phyloP scores from a whole-genome alignment of 2,329 filamentous ascomycete species.

The Diplodia seriata region DNA sequence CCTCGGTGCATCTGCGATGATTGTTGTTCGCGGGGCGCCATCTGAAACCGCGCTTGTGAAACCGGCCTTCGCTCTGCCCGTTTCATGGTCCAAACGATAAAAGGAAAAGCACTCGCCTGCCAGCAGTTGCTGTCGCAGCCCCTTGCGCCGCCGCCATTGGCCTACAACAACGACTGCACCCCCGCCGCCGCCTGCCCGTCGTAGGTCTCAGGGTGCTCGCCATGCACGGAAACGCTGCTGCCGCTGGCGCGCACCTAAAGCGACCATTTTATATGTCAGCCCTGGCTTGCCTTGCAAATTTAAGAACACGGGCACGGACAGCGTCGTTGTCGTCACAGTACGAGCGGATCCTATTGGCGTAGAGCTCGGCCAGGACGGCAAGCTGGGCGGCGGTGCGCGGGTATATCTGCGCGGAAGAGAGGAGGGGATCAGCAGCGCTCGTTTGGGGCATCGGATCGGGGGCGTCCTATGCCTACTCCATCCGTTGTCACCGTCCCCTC shows the following conservation, averaged over 20 bases:
- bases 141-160: slow-evolving; percentile 20
- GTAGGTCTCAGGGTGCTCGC: slow-evolving; percentile 17
- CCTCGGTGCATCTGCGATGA: slow-evolving; percentile 9
- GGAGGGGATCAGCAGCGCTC: slow-evolving; percentile 12
- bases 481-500: slow-evolving; percentile 11
- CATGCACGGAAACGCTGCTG: slow-evolving; percentile 26
- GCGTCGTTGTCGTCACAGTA: slow-evolving; percentile 26
- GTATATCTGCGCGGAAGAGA: slow-evolving; percentile 10
- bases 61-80: slow-evolving; percentile 22
- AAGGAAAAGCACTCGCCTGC: slow-evolving; percentile 6
- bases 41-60: slow-evolving; percentile 30
- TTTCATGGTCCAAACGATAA: slow-evolving; percentile 24
- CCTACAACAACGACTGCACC: slow-evolving; percentile 18
- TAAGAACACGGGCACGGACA: slow-evolving; percentile 3
- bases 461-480: slow-evolving; percentile 18
- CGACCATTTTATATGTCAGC: slow-evolving; percentile 3
- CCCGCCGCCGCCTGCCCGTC: slow-evolving; percentile 29
- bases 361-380: slow-evolving; percentile 9
- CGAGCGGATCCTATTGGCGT: slow-evolving; percentile 24
- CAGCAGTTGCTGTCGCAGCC: slow-evolving; percentile 5
- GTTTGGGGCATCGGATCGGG: slow-evolving; percentile 5
- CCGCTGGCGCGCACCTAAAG: slow-evolving; percentile 21
- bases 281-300: slow-evolving; percentile 4
- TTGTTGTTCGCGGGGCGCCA: slow-evolving; percentile 11
- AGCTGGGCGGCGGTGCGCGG: slow-evolving; percentile 28